Percentiles rank a stretch among this genome's conserved stretches.
These are phyloP conservation scores for Skeletonema grethae DNA, from an alignment of 108 stramenopile species.

Conservation along the genomic window DNA sequence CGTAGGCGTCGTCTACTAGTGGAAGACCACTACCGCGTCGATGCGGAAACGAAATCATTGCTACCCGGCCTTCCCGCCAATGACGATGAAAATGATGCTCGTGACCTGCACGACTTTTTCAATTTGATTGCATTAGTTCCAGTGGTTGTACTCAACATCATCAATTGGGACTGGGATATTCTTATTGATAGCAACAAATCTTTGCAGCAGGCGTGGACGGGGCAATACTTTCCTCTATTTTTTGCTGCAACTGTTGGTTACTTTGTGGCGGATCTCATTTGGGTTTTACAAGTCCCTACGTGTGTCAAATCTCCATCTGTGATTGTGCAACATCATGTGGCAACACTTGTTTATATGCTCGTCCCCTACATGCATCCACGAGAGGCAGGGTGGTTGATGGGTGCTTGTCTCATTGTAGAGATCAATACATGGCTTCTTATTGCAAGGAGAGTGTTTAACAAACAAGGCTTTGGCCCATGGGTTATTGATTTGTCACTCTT, in stretches of 20 bases:
- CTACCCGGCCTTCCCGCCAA: slow-evolving; percentile 76
- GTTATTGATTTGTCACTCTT: slow-evolving; percentile 72
- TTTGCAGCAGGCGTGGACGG: slow-evolving; percentile 75
- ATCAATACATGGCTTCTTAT: slow-evolving; percentile 92
- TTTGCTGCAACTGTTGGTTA: slow-evolving; percentile 63
- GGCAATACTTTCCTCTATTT: slow-evolving; percentile 77
- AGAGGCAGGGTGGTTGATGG: slow-evolving; percentile 78
- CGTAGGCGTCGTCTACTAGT: slow-evolving; percentile 42
- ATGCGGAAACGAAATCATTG: slow-evolving; percentile 49
- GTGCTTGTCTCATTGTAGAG: slow-evolving; percentile 83
- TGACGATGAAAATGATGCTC: slow-evolving; percentile 64
- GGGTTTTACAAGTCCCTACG: slow-evolving; percentile 65
- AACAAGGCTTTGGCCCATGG: slow-evolving; percentile 85
- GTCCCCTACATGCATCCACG: slow-evolving; percentile 60
- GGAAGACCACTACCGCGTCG: slow-evolving; percentile 76
- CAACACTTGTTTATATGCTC: slow-evolving; percentile 73
- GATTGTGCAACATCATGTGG: slow-evolving; percentile 84
- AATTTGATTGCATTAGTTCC: slow-evolving; percentile 84
- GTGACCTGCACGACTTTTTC: slow-evolving; percentile 88
- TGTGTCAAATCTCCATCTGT: slow-evolving; percentile 78
- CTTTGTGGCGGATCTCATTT: slow-evolving; percentile 72
- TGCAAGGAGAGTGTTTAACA: slow-evolving; percentile 89
- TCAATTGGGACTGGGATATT: slow-evolving; percentile 89
- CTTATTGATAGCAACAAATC: slow-evolving; percentile 51
- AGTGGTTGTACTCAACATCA: slow-evolving; percentile 73